These are phyloP conservation scores for Anisodus tanguticus DNA, from an alignment of 257 asterid genomes.

Conservation along the genomic window DNA sequence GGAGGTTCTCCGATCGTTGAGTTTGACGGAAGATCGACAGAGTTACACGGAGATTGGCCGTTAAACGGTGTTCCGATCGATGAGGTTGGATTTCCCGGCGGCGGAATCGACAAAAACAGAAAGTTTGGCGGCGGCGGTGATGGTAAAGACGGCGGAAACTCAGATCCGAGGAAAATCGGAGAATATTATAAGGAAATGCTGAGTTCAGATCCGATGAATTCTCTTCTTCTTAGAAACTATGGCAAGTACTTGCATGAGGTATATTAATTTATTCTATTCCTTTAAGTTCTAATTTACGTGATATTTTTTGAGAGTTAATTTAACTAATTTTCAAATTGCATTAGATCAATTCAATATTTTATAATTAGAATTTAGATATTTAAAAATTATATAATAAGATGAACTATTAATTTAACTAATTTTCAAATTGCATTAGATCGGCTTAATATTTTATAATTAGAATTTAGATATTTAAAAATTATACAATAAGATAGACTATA, in stretches of 20 bases:
- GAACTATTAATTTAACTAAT: too few species aligned
- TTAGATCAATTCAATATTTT: too few species aligned
- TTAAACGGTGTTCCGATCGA: conserved; percentile 32
- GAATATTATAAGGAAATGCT: conserved; percentile 60
- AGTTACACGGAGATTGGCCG: conserved; percentile 34
- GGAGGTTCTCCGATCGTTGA: conserved; percentile 18
- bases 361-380: too few species aligned
- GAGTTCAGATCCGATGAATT: conserved; percentile 54
- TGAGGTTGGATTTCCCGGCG: conserved; percentile 50
- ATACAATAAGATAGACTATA: too few species aligned
- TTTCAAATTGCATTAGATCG: too few species aligned
- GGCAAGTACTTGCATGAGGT: conserved; percentile 82
- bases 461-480: too few species aligned
- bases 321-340: too few species aligned
- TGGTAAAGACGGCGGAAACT: conserved; percentile 32
- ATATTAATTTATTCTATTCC: not conserved
- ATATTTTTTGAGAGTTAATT: too few species aligned
- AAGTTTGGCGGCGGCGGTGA: conserved; percentile 48
- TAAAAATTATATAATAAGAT: too few species aligned
- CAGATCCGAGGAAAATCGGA: conserved; percentile 45
- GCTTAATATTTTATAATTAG: too few species aligned
- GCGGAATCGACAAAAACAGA: conserved; percentile 54
- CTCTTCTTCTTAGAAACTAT: conserved; percentile 69
- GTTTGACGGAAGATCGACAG: conserved; percentile 25
- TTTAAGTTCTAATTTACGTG: too few species aligned